Percentiles rank a stretch among this genome's conserved stretches.
Conservation (phyloP, 768 basidiomycete species). For the Solioccasus polychromus region DNA sequence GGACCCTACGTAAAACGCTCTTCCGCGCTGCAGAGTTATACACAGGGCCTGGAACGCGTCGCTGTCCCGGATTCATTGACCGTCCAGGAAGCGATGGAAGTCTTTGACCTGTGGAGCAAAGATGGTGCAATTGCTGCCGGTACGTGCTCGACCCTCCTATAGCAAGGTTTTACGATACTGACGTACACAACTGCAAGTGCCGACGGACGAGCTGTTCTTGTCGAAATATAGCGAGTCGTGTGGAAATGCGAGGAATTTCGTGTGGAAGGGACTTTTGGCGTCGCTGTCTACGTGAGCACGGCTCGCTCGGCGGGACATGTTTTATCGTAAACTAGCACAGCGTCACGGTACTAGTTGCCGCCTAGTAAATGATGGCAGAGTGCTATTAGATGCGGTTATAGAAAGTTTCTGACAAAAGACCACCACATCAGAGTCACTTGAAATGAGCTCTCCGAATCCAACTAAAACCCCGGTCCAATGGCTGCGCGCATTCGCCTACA, state of each 20-base stretch:
- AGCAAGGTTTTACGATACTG: background rate
- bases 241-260: conserved; percentile 80
- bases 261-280: conserved; percentile 58
- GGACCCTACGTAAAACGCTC: conserved; percentile 60
- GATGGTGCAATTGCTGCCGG: conserved; percentile 53
- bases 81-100: conserved; percentile 63
- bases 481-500: conserved; percentile 15
- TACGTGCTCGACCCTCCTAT: conserved; percentile 23
- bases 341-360: no score
- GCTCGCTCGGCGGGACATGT: background rate
- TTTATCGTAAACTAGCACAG: background rate
- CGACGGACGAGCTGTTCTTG: conserved; percentile 71
- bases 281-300: conserved; percentile 23
- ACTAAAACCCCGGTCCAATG: background rate
- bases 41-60: conserved; percentile 50
- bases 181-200: conserved; percentile 22
- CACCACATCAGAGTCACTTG: no score
- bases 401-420: no score
- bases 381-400: no score
- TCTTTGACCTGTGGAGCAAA: conserved; percentile 77
- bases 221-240: conserved; percentile 73
- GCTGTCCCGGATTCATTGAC: conserved; percentile 57
- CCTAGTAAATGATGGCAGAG: no score
- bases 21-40: conserved; percentile 47
- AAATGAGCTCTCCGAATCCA: background rate